Evolutionary conservation across 306 rosid genomes (phyloP).

Genomic region (Boehmeria nivea): DNA sequence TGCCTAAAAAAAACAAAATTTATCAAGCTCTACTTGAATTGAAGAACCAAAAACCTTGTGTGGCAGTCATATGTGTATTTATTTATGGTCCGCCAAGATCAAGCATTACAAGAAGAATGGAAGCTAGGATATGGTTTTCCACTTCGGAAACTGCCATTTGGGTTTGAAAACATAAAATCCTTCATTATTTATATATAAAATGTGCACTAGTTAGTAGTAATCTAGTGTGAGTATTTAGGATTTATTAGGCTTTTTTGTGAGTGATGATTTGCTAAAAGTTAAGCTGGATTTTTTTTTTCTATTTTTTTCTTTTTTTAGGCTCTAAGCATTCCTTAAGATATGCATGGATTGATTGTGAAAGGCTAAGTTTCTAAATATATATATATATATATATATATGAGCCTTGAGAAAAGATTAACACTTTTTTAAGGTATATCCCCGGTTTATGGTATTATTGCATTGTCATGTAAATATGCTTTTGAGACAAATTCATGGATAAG

Average conservation of each 20-base stretch:
- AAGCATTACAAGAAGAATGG: constrained; percentile 16
- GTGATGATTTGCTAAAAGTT: constrained; percentile 19
- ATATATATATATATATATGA: constrained; percentile 12
- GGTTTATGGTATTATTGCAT: constrained; percentile 11
- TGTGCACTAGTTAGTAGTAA: constrained; percentile 17
- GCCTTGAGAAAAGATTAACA: constrained; percentile 37
- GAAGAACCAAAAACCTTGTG: constrained; percentile 36
- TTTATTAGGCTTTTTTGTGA: constrained; percentile 22
- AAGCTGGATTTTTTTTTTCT: constrained; percentile 2
- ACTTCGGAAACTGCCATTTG: constrained; percentile 1
- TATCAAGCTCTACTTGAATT: constrained; percentile 1
- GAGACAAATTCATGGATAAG: constrained; percentile 38
- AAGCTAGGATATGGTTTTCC: constrained; percentile 11
- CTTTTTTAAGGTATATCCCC: constrained; percentile 16
- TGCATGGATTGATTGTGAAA: background rate
- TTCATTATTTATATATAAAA: constrained; percentile 14
- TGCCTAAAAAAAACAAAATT: constrained; percentile 31
- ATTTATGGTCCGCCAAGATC: background rate
- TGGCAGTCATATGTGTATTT: constrained; percentile 12
- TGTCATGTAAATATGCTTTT: constrained; percentile 22
- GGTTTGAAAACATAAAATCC: constrained; percentile 12
- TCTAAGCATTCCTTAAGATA: background rate
- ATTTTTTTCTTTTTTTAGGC: constrained; percentile 11
- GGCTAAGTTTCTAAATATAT: background rate
- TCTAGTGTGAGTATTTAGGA: constrained; percentile 8